Base-by-base conservation (phyloP, 1,139 yeast genomes). In the Starmera stellimalicola region DNA sequence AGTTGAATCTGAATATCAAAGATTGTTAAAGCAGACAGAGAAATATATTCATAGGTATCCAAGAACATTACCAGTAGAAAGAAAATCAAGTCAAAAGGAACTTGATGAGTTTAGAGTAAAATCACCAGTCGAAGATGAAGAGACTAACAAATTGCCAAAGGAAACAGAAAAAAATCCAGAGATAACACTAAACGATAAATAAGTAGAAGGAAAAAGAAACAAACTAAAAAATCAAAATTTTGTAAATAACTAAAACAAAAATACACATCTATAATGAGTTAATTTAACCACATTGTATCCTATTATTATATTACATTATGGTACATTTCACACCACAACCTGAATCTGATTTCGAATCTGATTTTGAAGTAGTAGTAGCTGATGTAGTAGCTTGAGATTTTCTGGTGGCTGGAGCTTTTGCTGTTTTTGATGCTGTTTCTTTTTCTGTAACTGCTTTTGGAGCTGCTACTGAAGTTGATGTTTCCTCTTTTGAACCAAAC, bases 41-140 rank as follows among this genome's bases (percentile, higher is more conserved):
- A 79, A 75, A 34, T 84, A 85, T 68, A 63, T 85, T 41, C 76
- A 80, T 29, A 66, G 68, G 42, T 68, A 77, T 39, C 71, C 73
- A 38, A 64, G 68, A 46, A 63, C 79, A 4, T 56, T 75, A 33
- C 77, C 77, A 17, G 71, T 65, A 39, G 64, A 68, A 43, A 54
- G 57, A 26, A 39, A 51, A 22, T 22, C 12, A 6, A 22, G 25
- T 22, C 25, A 22, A 22, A 22, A 14, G 12, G 25, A n/a, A n/a
- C 12, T 22, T n/a, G 12, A 22, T 22, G 25, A 22, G 12, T 22
- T 22, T n/a, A 22, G 12, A 8, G 25, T n/a, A n/a, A n/a, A n/a
- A n/a, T n/a, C n/a, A n/a, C n/a, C n/a, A n/a, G n/a, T n/a, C n/a
- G n/a, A n/a, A n/a, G n/a, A n/a, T n/a, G n/a, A n/a, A n/a, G n/a